Evolutionary conservation across 208 protist genomes (phyloP), one percentile per base, ranked within the genome.

Genomic region (Trypanosoma cruzi): DNA sequence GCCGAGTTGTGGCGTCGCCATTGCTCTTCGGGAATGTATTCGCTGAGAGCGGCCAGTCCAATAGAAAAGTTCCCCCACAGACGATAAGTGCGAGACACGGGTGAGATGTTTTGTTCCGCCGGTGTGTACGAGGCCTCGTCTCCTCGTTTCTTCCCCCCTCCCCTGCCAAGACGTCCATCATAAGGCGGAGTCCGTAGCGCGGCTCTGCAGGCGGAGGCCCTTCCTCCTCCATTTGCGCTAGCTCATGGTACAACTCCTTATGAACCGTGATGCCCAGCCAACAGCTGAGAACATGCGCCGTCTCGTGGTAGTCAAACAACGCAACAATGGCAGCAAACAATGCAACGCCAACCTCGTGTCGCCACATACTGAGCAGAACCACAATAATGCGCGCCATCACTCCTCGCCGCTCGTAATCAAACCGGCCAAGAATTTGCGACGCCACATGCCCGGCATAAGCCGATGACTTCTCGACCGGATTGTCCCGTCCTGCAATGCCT

Each of bases 91-190:
- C 59, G 18, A 91, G 69, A 64, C 68, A 85, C 0, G 82, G 80
- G 28, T 79, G 53, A 18, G 20, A 52, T 3, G 26, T 52, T 40
- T 31, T 68, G 11, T 3, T 14, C 42, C 48, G 48, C 48, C 48
- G 40, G 40, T 48, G 10, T 40, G 22, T 1, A 0, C 34, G 67
- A 36, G 24, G 55, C 16, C 22, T 11, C 29, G 10, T 4, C 7
- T 60, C 46, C 26, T 40, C n/a, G 3, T 20, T 46, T 22, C 34
- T 28, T 37, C 48, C 22, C n/a, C 73, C 29, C 6, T 76, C 77
- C 16, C 88, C 85, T 1, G 61, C 72, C 14, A 90, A 79, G 31
- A 88, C 14, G 24, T 88, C 80, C 26, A 88, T 36, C 57, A 90
- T 36, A 56, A 90, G 58, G 26, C 58, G 66, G 16, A 87, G 64